These are phyloP conservation scores for Rhododendron vialii DNA, from an alignment of 148 eudicot species.

Conservation along the genomic window DNA sequence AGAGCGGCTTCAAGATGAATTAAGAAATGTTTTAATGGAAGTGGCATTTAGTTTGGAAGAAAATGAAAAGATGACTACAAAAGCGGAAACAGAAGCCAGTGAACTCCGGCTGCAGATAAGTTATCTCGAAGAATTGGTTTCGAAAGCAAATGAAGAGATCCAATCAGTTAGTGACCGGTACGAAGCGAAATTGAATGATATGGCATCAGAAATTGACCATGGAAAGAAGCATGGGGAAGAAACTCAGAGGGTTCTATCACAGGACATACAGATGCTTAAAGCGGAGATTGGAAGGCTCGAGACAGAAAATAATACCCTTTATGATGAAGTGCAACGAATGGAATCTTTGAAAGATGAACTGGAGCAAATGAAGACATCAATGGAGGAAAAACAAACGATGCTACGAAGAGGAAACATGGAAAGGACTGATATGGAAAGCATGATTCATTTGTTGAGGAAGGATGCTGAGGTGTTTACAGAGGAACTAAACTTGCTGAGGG, in stretches of 20 bases:
- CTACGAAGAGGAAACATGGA: conserved; percentile 28
- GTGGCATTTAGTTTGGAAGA: conserved; percentile 73
- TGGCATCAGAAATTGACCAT: conserved; percentile 39
- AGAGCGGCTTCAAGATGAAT: conserved; percentile 77
- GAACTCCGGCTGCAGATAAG: conserved; percentile 58
- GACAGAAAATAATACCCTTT: conserved; percentile 35
- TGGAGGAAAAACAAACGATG: conserved; percentile 43
- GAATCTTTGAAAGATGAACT: conserved; percentile 33
- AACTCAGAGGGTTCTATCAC: conserved; percentile 27
- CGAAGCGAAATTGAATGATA: conserved; percentile 48
- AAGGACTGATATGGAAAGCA: conserved; percentile 28
- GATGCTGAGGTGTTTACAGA: conserved; percentile 39
- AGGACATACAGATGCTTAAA: conserved; percentile 34
- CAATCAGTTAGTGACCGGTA: conserved; percentile 42
- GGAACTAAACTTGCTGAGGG: conserved; percentile 40
- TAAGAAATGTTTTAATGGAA: conserved; percentile 59
- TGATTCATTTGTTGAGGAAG: conserved; percentile 24
- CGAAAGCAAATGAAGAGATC: conserved; percentile 51
- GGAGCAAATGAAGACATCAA: conserved; percentile 32
- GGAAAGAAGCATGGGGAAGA: conserved; percentile 45
- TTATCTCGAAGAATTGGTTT: conserved; percentile 53
- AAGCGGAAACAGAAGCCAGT: conserved; percentile 65
- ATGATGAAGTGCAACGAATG: conserved; percentile 25
- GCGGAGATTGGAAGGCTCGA: conserved; percentile 40
- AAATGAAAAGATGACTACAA: conserved; percentile 66